phyloP scores from a whole-genome alignment of 805 yeast genomes.

The Zygosaccharomyces bailii region DNA sequence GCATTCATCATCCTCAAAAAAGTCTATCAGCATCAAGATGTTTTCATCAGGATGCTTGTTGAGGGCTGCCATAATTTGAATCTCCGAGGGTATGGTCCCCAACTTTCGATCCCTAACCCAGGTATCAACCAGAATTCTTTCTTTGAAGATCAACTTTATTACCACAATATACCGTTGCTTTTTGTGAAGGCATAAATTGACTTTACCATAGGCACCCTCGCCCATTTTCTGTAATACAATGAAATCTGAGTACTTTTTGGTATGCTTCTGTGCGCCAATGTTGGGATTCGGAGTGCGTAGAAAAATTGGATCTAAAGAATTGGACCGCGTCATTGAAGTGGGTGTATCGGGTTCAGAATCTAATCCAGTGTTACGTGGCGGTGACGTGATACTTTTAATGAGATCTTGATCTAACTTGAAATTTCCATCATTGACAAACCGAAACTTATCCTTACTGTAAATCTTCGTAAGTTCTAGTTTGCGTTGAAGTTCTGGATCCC shows the following conservation, averaged over 20 bases:
- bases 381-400: constrained; percentile 32
- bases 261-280: constrained; percentile 67
- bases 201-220: constrained; percentile 96
- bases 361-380: constrained; percentile 16
- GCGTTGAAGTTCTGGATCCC: constrained; percentile 23
- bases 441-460: constrained; percentile 32
- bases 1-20: constrained; percentile 85
- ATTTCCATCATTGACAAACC: constrained; percentile 35
- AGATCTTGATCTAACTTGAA: constrained; percentile 33
- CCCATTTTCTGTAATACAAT: constrained; percentile 75
- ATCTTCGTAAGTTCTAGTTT: constrained; percentile 31
- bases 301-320: constrained; percentile 11
- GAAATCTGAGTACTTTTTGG: constrained; percentile 70
- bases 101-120: constrained; percentile 92
- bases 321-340: constrained; percentile 6
- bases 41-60: constrained; percentile 80
- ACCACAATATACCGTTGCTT: constrained; percentile 66
- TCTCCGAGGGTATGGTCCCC: constrained; percentile 96
- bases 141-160: constrained; percentile 86
- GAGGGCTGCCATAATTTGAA: constrained; percentile 84
- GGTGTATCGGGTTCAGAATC: constrained; percentile 7
- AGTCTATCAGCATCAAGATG: constrained; percentile 80
- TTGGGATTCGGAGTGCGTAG: constrained; percentile 28
- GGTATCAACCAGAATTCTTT: constrained; percentile 89
- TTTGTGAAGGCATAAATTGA: constrained; percentile 69